Conservation (phyloP, 176 grass and related monocot genomes). For the Avena insularis region DNA sequence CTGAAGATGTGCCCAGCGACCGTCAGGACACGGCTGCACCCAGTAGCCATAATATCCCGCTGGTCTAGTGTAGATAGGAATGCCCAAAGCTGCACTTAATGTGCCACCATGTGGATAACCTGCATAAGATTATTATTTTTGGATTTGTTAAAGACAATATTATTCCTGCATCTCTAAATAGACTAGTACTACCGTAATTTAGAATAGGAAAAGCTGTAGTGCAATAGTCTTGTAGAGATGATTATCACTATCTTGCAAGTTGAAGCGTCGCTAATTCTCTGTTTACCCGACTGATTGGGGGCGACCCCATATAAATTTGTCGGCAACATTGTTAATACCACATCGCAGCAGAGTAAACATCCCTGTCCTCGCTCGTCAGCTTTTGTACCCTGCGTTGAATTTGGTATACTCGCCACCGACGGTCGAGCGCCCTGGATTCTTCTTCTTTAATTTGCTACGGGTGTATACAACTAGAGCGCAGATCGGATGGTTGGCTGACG, state of each 20-base stretch:
- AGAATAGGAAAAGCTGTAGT: too few relatives aligned
- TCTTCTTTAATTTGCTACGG: background rate
- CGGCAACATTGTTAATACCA: background rate
- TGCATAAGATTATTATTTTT: too few relatives aligned
- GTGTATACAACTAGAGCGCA: conserved; percentile 12
- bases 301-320: background rate
- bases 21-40: too few relatives aligned
- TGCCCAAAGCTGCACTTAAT: too few relatives aligned
- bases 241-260: background rate
- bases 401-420: conserved; percentile 29
- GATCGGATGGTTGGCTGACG: background rate
- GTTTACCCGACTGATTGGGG: background rate
- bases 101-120: too few relatives aligned
- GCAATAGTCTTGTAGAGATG: background rate
- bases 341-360: conserved; percentile 27
- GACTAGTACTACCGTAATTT: background rate
- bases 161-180: too few relatives aligned
- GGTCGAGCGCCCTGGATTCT: background rate
- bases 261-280: background rate
- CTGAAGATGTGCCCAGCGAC: too few relatives aligned
- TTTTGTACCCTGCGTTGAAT: background rate
- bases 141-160: too few relatives aligned
- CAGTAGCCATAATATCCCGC: too few relatives aligned
- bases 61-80: too few relatives aligned
- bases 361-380: conserved; percentile 16